phyloP scores from a whole-genome alignment of 192 early-diverging fungal genomes.

The Coemansia sp. region DNA sequence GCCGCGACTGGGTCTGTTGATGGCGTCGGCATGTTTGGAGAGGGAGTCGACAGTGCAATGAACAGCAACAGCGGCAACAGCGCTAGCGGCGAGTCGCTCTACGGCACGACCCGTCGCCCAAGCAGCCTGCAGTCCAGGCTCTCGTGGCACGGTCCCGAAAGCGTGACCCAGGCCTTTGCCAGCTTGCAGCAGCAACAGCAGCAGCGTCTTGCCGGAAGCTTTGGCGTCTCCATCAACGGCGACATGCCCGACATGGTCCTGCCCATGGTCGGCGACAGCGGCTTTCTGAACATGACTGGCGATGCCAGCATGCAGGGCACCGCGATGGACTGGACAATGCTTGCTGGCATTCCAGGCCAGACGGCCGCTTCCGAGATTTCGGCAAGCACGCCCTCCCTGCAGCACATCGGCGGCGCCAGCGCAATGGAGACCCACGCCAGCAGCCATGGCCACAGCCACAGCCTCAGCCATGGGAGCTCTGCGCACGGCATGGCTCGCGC shows the following conservation, averaged over 20 bases:
- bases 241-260: conserved; percentile 33
- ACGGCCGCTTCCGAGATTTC: conserved; percentile 18
- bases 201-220: conserved; percentile 16
- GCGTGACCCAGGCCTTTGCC: conserved; percentile 40
- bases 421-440: conserved; percentile 19
- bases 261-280: conserved; percentile 36
- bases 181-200: conserved; percentile 32
- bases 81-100: conserved; percentile 18
- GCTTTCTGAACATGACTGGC: conserved; percentile 20
- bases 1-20: conserved; percentile 22
- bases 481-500: conserved; percentile 14
- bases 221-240: conserved; percentile 37
- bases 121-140: conserved; percentile 34
- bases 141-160: conserved; percentile 52
- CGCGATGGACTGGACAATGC: conserved; percentile 48
- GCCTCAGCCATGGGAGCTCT: conserved; percentile 17
- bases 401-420: conserved; percentile 38
- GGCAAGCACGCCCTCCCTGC: conserved; percentile 18
- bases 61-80: conserved; percentile 1
- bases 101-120: conserved; percentile 23
- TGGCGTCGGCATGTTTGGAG: conserved; percentile 31
- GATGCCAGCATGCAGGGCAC: conserved; percentile 20
- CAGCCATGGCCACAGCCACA: conserved; percentile 4
- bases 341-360: conserved; percentile 38
- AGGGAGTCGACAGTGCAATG: conserved; percentile 3